These are phyloP conservation scores for Neoscytalidium dimidiatum DNA, from an alignment of 2,329 filamentous ascomycete genomes.

Conservation along the genomic window DNA sequence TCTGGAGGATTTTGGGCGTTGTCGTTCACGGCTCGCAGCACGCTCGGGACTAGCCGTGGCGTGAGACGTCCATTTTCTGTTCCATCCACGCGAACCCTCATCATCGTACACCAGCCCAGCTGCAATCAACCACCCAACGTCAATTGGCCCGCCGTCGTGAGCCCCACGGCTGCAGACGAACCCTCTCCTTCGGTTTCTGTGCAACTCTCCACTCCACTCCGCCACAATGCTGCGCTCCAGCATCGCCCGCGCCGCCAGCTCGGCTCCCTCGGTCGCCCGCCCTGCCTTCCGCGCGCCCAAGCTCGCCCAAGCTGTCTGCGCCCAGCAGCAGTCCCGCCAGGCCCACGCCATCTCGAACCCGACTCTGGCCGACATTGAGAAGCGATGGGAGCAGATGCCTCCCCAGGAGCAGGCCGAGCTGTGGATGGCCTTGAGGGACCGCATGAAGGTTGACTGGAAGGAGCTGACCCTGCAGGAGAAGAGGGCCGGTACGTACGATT, in stretches of 20 bases:
- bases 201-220: constrained; percentile 39
- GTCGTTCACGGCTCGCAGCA: not conserved
- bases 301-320: constrained; percentile 14
- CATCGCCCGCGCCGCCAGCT: constrained; percentile 36
- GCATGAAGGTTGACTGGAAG: constrained; percentile 98
- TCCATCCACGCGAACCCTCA: constrained; percentile 17
- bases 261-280: constrained; percentile 33
- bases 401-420: constrained; percentile 98
- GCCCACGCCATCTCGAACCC: constrained; percentile 97
- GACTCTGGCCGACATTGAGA: constrained; percentile 96
- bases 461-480: constrained; percentile 96
- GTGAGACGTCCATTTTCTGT: constrained; percentile 24
- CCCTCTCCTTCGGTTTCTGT: constrained; percentile 26
- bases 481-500: constrained; percentile 84
- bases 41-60: constrained; percentile 11
- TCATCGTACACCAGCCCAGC: constrained; percentile 14
- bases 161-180: constrained; percentile 36
- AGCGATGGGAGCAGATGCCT: constrained; percentile 97
- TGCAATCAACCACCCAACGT: constrained; percentile 30
- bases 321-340: constrained; percentile 57
- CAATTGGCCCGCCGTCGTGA: constrained; percentile 38
- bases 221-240: constrained; percentile 42
- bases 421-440: constrained; percentile 97
- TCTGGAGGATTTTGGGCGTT: not conserved
- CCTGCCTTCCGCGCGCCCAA: constrained; percentile 31